Evolutionary conservation across 345 rosid genomes (phyloP), one percentile per base, ranked within the genome.

Genomic region (Rhizophora mangle): DNA sequence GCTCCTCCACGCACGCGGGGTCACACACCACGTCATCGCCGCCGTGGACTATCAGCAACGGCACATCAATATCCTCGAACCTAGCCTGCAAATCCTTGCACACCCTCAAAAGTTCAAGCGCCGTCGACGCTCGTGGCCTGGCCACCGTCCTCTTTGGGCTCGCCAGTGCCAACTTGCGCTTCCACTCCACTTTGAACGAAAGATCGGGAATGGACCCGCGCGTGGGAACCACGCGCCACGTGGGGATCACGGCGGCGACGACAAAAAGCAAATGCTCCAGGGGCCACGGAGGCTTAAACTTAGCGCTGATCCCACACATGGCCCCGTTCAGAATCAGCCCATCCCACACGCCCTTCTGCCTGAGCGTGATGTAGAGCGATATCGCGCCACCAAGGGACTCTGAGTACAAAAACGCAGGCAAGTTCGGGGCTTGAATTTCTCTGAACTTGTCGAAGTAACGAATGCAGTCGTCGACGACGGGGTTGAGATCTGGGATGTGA

Each of bases 351-450:
- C 84, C 80, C 52, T 78, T 85, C 76, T 90, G 89, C 9, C 89
- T 83, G 74, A 95, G 89, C 30, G 96, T 79, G 37, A 95, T 75
- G 77, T 86, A 95, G 24, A 95, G 78, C 18, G 96, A 77, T 16
- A 95, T 95, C 0, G 98, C 98, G 6, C 99, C 99, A 8, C 99
- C 99, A 0, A 95, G 87, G 5, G 99, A 95, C 69, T 95, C 99
- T 0, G 97, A 59, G 77, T 95, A 92, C 60, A 95, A 74, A 80
- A 92, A 92, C 7, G 89, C 85, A 0, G 99, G 98, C 55, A 92
- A 78, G 21, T 70, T 66, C 1, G 84, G 82, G 43, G 81, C 74
- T 82, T 82, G 80, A 1, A 74, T 75, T 3, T 71, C 75, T 59
- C 98, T 96, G 72, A 87, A 95, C 0, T 81, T 76, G 57, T 78